Base-by-base conservation (phyloP, 75 land plant genomes). In the Gnetum montanum region DNA sequence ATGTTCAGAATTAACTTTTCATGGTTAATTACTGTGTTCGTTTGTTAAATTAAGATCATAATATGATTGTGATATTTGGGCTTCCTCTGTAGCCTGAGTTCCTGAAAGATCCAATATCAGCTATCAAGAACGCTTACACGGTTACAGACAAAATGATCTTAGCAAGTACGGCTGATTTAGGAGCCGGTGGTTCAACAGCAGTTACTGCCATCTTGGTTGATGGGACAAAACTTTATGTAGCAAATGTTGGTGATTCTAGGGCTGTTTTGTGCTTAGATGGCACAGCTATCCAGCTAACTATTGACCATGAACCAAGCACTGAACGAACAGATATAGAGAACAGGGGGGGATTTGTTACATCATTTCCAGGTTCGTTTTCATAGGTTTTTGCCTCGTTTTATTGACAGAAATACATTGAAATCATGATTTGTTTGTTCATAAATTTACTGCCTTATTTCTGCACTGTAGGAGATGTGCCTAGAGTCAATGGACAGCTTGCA, bases 171-270 rank as follows among this genome's bases (percentile, higher is more conserved):
- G 40, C 59, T 34, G 27, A 58, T 3, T 30, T 86, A 45, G 91
- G 83, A 2, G 58, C 63, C 6, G 93, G 96, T 13, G 92, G 96
- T 1, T 87, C 93, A 36, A 90, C 96, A 7, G 92, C 96, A 23
- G 96, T 90, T 6, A 90, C 96, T 4, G 96, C 92, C 20, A 86
- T 90, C 44, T 25, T 90, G 3, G 65, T 76, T 34, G 68, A 81
- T 66, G 86, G 96, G 0, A 60, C 69, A 10, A 66, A 75, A 18
- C 40, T 90, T 11, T 67, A 72, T 49, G 81, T 90, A 8, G 96
- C 92, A 36, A 86, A 90, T 57, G 48, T 90, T 18, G 96, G 96
- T n/a, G 96, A 90, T 31, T 90, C 96, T 19, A 66, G 87, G 31
- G 96, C 91, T 33, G 81, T 90, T 6, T 18, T 90, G 2, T 70